Evolutionary conservation across 2,329 filamentous ascomycete species (phyloP), one percentile per base, ranked within the genome.

Genomic region (Venturia carpophila): DNA sequence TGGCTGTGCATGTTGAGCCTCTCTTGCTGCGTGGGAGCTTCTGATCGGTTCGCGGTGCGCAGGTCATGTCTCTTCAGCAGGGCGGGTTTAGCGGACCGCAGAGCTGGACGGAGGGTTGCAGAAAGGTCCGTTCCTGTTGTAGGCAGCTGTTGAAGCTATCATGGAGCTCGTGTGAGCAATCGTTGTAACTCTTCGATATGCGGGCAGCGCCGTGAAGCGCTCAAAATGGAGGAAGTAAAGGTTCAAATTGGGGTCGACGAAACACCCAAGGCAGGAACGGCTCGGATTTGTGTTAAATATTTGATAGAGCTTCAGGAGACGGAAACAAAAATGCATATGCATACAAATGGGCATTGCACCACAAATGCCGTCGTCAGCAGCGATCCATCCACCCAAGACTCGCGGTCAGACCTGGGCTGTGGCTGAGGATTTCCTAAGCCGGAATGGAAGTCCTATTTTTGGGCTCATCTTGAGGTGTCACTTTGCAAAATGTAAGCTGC

Each of bases 1-100:
- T 58, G 52, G 52, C 19, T 34, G 52, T 58, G 27, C 52, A 58
- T 58, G n/a, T 37, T 58, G 52, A 37, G 52, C 52, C 52, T 58
- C 52, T 58, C 52, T 58, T 37, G 52, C 52, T 58, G 27, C 17
- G 27, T 37, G 52, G 30, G 30, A 58, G 52, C 52, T 58, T 37
- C 30, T 27, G 30, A 10, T 37, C 52, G 52, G 5, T 58, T 58
- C 30, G 52, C 52, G 30, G 52, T 58, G 52, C 52, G 52, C 52
- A n/a, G 52, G 27, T 58, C 52, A 58, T 58, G 15, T 58, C 52
- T 37, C 52, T 34, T 21, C 27, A 58, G 17, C 52, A 58, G 52
- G 30, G 52, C 52, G 52, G 27, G 52, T 58, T 58, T 37, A 19
- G 52, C 52, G 52, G 52, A 58, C 52, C 52, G 52, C 52, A 58